These are phyloP conservation scores for Mortierella alpina DNA, from an alignment of 192 early-diverging fungal genomes.

Conservation along the genomic window DNA sequence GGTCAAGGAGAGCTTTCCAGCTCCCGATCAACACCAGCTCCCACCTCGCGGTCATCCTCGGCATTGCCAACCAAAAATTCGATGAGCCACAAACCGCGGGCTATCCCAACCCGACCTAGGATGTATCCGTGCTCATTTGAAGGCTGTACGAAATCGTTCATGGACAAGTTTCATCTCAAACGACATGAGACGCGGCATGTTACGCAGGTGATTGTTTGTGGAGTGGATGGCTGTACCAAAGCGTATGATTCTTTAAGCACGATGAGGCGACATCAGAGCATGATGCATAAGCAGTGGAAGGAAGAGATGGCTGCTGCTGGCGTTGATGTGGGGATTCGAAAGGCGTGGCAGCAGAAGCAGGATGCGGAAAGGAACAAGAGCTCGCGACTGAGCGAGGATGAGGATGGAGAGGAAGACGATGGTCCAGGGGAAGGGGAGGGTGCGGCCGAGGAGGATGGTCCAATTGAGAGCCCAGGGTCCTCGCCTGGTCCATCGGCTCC, in stretches of 20 bases:
- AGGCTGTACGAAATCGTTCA: constrained; percentile 28
- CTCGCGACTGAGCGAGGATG: neutral
- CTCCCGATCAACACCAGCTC: constrained; percentile 11
- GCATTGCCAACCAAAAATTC: neutral
- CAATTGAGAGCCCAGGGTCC: no score
- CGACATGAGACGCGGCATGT: constrained; percentile 30
- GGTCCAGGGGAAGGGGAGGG: neutral
- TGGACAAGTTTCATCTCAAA: constrained; percentile 36
- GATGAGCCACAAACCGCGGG: constrained; percentile 1
- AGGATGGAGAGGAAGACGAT: neutral
- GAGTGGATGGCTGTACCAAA: constrained; percentile 32
- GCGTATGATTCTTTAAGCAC: constrained; percentile 41
- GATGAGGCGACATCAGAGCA: constrained; percentile 31
- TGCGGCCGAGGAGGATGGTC: neutral
- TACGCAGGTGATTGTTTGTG: constrained; percentile 25
- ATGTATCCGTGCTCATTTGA: constrained; percentile 27
- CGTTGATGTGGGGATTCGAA: neutral
- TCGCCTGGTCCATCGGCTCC: no score
- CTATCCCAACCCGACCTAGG: constrained; percentile 20
- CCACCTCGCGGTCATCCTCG: neutral
- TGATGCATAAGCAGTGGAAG: constrained; percentile 22
- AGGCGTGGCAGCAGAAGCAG: neutral
- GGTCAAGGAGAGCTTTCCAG: constrained; percentile 7
- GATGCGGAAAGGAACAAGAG: neutral
- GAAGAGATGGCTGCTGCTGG: constrained; percentile 9